Base-by-base conservation (phyloP, 2,329 filamentous ascomycete genomes). In the Fusarium armeniacum region DNA sequence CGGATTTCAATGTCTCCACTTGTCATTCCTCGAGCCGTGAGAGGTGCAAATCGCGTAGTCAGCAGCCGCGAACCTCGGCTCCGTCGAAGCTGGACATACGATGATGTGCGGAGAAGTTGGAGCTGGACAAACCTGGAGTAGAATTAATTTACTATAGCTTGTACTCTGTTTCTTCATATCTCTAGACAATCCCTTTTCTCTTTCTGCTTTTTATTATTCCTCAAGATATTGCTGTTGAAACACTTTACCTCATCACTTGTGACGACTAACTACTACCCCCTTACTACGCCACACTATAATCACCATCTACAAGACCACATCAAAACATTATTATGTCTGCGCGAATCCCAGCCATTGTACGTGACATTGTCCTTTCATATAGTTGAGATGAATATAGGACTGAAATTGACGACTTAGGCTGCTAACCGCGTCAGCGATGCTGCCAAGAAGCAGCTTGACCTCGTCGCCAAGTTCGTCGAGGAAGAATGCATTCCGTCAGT, bases 381-480 rank as follows among this genome's bases (percentile, higher is more conserved):
- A 18, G n/a, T 26, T 1, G 12, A 24, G 22, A 45, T 18, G 5
- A 61, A 4, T 9, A 22, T 22, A 47, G 44, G 9, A 45, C 68
- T 75, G 32, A 75, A 45, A 3, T 9, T 22, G 22, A 16, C 4
- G 6, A 30, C 6, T 2, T 32, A 87, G 85, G 84, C 83, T 58
- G 76, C 79, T 58, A 76, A 85, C 75, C 84, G 86, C 79, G 93
- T 98, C 72, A 97, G 93, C 82, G 93, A 97, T 64, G 86, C 89
- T 76, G 94, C 94, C 54, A 93, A 91, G 83, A 90, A 92, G 85
- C 93, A 91, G 32, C 84, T 98, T 72, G 94, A 98, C 77, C 78
- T 93, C 70, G 93, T 99, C 73, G 93, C 95, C 84, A 93, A 94
- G 81, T 99, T 99, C 76, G 96, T 99, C 74, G 93, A 98, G 78